Base-by-base conservation (phyloP, 2,329 filamentous ascomycete genomes). In the Byssoonygena ceratinophila region DNA sequence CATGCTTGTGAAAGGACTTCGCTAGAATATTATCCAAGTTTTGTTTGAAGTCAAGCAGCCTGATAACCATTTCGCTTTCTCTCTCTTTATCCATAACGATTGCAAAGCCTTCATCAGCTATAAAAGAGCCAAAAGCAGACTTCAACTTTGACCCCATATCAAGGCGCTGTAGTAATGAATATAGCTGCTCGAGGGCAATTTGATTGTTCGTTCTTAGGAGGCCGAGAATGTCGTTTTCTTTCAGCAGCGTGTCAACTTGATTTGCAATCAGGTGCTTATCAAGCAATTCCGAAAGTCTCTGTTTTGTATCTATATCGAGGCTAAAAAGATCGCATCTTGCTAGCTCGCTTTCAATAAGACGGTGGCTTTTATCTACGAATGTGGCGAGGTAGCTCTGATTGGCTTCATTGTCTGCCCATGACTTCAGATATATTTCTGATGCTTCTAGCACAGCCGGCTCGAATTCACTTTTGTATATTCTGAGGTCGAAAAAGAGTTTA, bases 11-110 rank as follows among this genome's bases (percentile, higher is more conserved):
- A 63, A 98, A 96, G 0, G 88, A 83, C 46, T 84, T 79, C 37
- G 81, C 79, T 64, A 88, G 84, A 59, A 91, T 82, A 37, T 82
- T 71, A 63, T 96, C 89, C 7, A 96, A 73, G 29, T 83, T 80
- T 45, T 82, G 79, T 64, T 95, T 90, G 59, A 98, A 79, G 23
- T 85, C 80, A 8, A 98, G 74, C 3, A 98, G 74, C 31, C 86
- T 81, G 4, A 87, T 71, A 1, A 98, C 83, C 90, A 98, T 97
- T 46, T 89, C 82, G 16, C 89, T 82, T 45, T 84, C 83, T 34
- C 84, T 81, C 31, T 83, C 80, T 46, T 84, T 84, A 63, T 95
- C 87, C 55, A 85, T 82, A 4, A 97, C 84, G 53, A 98, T 91
- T 1, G 68, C 70, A 0, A 83, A 79, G 0, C 92, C 92, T 3